A percentile compares a stretch with the other conserved stretches of the same genome.
These are phyloP conservation scores for Panaeolus cyanescens DNA, from an alignment of 768 basidiomycete species.

Conservation along the genomic window DNA sequence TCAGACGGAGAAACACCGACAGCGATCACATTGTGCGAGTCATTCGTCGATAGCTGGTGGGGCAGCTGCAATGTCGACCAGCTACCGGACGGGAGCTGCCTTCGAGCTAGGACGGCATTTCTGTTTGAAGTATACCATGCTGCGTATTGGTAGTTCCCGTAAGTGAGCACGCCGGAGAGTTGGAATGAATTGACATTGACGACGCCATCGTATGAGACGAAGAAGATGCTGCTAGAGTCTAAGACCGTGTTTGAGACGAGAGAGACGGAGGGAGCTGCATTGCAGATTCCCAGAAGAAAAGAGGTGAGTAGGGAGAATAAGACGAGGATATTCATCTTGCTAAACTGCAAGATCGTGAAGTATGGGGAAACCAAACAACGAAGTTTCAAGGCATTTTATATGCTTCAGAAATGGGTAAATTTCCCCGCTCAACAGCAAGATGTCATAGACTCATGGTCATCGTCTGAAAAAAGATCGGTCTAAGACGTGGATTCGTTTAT, in stretches of 20 bases:
- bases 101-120: conserved; percentile 39
- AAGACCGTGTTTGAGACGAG: conserved; percentile 37
- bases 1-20: conserved; percentile 47
- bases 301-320: conserved; percentile 8
- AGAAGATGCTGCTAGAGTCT: conserved; percentile 43
- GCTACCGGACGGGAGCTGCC: conserved; percentile 38
- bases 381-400: not conserved
- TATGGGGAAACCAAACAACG: conserved; percentile 6
- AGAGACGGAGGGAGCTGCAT: conserved; percentile 42
- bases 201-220: conserved; percentile 47
- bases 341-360: not conserved
- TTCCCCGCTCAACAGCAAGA: not conserved
- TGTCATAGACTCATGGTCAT: no score
- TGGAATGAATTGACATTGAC: conserved; percentile 52
- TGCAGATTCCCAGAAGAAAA: conserved; percentile 16
- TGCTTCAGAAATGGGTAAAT: not conserved
- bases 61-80: conserved; percentile 46
- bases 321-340: conserved; percentile 6
- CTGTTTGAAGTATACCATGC: conserved; percentile 48
- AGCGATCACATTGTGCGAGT: conserved; percentile 47
- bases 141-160: conserved; percentile 41
- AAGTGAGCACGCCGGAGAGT: conserved; percentile 40
- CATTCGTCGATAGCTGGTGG: conserved; percentile 39
- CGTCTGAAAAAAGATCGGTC: no score
- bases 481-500: no score